Evolutionary conservation across 805 yeast species (phyloP).

Genomic region (Candida sakaeoensis): DNA sequence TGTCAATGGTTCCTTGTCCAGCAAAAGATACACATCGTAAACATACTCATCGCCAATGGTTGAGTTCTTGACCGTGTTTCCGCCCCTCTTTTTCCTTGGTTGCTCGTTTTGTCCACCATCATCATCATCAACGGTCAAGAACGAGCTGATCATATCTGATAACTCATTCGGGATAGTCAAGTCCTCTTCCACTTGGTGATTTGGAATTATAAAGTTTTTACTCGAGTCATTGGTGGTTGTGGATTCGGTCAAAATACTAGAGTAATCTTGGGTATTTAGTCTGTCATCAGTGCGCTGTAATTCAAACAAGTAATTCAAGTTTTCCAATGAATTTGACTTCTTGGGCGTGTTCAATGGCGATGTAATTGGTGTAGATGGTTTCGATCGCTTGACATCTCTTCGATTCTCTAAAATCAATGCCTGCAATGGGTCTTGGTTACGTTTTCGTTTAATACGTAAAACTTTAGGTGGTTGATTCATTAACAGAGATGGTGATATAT

Average conservation of each 20-base stretch:
- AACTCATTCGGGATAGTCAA: conserved; percentile 53
- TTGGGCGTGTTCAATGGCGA: conserved; percentile 31
- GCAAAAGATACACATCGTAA: conserved; percentile 70
- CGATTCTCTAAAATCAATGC: conserved; percentile 57
- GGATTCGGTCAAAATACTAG: conserved; percentile 26
- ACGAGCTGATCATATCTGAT: conserved; percentile 69
- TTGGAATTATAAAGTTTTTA: conserved; percentile 35
- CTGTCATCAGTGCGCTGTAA: conserved; percentile 34
- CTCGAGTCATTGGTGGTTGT: conserved; percentile 6
- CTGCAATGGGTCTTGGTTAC: conserved; percentile 84
- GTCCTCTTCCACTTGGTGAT: conserved; percentile 30
- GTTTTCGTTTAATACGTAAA: conserved; percentile 79
- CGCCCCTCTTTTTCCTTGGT: conserved; percentile 14
- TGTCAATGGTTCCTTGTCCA: conserved; percentile 28
- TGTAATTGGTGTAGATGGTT: conserved; percentile 31
- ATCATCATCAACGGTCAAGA: conserved; percentile 35
- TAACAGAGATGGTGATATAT: background rate
- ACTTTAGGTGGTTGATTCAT: conserved; percentile 48
- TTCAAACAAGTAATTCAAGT: conserved; percentile 25
- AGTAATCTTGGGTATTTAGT: conserved; percentile 13
- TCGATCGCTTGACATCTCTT: conserved; percentile 37
- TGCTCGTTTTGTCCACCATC: too few species aligned
- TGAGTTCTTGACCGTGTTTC: background rate
- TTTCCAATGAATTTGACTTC: conserved; percentile 15
- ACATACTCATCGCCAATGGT: conserved; percentile 46